phyloP scores from a whole-genome alignment of 2,329 filamentous ascomycete species.

The Neofusicoccum cordaticola region DNA sequence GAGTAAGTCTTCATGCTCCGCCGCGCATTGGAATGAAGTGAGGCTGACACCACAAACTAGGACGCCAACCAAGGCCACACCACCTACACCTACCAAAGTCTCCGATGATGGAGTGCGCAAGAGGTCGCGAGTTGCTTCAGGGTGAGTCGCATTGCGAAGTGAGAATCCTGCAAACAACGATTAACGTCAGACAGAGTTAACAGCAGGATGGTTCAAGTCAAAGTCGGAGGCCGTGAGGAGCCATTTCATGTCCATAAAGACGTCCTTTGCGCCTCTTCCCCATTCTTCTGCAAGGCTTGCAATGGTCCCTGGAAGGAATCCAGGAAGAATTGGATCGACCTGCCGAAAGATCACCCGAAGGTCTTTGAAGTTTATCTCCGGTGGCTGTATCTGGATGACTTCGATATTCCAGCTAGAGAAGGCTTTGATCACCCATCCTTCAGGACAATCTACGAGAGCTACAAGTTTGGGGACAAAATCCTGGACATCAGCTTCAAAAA shows the following conservation, averaged over 20 bases:
- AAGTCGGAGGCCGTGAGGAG: background rate
- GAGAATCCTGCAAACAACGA: too few relatives aligned
- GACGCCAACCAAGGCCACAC: too few relatives aligned
- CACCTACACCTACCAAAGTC: too few relatives aligned
- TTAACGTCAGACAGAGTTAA: background rate
- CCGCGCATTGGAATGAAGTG: too few relatives aligned
- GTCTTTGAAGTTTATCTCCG: conserved; percentile 13
- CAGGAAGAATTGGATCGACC: background rate
- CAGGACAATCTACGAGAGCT: background rate
- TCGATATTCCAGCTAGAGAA: background rate
- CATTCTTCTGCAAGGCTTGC: conserved; percentile 15
- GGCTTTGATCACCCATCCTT: too few relatives aligned
- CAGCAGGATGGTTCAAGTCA: background rate
- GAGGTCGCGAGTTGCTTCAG: too few relatives aligned
- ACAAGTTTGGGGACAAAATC: conserved; percentile 21
- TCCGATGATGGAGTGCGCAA: too few relatives aligned
- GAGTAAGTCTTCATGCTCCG: too few relatives aligned
- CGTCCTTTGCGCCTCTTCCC: background rate
- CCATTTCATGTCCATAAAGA: conserved; percentile 6
- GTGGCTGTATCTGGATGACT: conserved; percentile 11
- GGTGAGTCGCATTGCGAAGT: too few relatives aligned
- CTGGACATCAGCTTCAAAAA: conserved; percentile 20
- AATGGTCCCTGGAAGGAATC: conserved; percentile 17
- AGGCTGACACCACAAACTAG: too few relatives aligned
- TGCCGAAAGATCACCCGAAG: conserved; percentile 12